Conservation (phyloP, 306 rosid species). For the Astragalus membranaceus region DNA sequence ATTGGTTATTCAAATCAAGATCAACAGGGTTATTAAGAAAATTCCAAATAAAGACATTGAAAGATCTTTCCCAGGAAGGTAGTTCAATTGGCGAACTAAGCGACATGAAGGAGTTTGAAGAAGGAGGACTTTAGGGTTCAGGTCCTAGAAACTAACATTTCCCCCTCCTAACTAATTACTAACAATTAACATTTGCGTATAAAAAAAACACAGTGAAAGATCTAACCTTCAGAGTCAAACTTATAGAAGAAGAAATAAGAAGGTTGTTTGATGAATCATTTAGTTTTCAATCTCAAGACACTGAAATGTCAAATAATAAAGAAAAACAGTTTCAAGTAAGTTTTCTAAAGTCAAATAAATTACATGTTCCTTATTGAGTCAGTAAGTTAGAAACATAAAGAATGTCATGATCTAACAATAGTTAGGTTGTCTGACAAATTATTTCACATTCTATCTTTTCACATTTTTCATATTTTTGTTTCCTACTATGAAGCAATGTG, state of each 20-base stretch:
- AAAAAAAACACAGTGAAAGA: neutral
- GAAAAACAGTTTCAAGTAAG: neutral
- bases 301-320: neutral
- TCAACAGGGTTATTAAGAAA: neutral
- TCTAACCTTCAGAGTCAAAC: neutral
- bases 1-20: neutral
- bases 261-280: neutral
- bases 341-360: neutral
- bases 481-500: neutral
- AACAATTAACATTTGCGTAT: no score
- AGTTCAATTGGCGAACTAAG: no score
- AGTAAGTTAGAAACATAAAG: conserved; percentile 31
- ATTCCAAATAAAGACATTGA: neutral
- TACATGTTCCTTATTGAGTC: conserved; percentile 16
- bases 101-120: no score
- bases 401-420: conserved; percentile 36
- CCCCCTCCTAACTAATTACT: no score
- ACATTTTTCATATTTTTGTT: neutral
- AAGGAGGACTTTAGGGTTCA: no score
- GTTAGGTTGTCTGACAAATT: conserved; percentile 27
- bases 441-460: neutral
- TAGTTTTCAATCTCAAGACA: neutral
- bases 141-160: no score
- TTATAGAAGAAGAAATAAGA: neutral
- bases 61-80: no score